Conservation (phyloP, 768 basidiomycete species). For the Rhodosporidiobolus odoratus region DNA sequence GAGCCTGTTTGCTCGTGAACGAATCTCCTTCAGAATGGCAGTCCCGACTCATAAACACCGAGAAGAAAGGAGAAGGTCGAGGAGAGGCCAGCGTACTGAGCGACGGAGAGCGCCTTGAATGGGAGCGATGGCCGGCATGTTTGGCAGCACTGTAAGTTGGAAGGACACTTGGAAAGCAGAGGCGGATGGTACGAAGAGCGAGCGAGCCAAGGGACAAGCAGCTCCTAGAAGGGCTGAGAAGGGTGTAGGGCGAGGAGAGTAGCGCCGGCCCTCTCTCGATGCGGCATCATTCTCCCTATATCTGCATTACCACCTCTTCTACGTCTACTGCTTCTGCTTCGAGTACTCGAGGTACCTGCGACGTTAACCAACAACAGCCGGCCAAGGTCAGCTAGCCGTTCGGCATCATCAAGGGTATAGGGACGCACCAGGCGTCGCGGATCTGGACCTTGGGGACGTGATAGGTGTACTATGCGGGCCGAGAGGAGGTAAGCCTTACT, state of each 20-base stretch:
- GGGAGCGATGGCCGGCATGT: slow-evolving; percentile 25
- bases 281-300: neutral
- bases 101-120: slow-evolving; percentile 23
- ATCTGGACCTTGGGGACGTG: slow-evolving; percentile 22
- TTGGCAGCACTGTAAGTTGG: neutral
- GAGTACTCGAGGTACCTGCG: slow-evolving; percentile 28
- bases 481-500: neutral
- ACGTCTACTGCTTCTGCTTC: slow-evolving; percentile 5
- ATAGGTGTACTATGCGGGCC: slow-evolving; percentile 13
- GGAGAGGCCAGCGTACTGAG: neutral
- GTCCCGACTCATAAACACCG: too few relatives aligned
- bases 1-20: neutral
- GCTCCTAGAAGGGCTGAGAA: neutral
- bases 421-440: slow-evolving; percentile 27
- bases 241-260: too few relatives aligned
- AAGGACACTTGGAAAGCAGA: neutral
- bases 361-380: too few relatives aligned
- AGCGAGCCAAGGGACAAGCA: neutral
- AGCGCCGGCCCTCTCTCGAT: neutral
- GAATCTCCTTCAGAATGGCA: neutral
- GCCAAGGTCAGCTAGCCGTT: too few relatives aligned
- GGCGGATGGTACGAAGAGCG: neutral
- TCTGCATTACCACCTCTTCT: neutral
- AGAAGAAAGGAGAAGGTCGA: neutral
- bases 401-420: too few relatives aligned